Conservation (phyloP, 129 eudicot genomes). For the Kitagawia praeruptora region DNA sequence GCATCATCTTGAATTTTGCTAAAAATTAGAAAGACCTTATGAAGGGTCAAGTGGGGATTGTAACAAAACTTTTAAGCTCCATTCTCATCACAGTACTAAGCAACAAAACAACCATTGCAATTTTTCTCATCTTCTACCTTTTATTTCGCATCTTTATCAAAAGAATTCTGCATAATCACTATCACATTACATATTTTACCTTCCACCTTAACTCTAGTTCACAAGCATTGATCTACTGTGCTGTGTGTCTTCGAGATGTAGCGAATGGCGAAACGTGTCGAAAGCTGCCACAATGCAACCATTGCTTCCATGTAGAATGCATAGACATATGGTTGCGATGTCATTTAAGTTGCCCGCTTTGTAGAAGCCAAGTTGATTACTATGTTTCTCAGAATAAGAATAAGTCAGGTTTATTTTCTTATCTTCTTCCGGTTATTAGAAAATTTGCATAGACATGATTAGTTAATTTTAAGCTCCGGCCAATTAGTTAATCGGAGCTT, state of each 20-base stretch:
- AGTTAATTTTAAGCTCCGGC: no score
- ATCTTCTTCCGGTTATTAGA: not conserved
- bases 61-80: not conserved
- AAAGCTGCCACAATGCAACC: slow-evolving; percentile 5
- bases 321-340: slow-evolving; percentile 5
- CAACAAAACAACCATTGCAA: not conserved
- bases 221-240: not conserved
- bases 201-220: not conserved
- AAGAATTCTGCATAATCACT: not conserved
- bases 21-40: not conserved
- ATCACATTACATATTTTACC: not conserved
- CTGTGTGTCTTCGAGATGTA: not conserved
- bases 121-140: not conserved
- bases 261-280: slow-evolving; percentile 4
- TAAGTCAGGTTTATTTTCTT: not conserved
- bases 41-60: not conserved
- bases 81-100: not conserved
- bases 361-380: slow-evolving; percentile 1
- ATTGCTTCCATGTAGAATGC: slow-evolving; percentile 13
- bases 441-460: not conserved
- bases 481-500: no score
- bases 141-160: not conserved
- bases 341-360: not conserved
- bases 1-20: not conserved
- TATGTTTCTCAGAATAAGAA: not conserved